Base-by-base conservation (phyloP, 306 rosid genomes). In the Rubus parviflorus region DNA sequence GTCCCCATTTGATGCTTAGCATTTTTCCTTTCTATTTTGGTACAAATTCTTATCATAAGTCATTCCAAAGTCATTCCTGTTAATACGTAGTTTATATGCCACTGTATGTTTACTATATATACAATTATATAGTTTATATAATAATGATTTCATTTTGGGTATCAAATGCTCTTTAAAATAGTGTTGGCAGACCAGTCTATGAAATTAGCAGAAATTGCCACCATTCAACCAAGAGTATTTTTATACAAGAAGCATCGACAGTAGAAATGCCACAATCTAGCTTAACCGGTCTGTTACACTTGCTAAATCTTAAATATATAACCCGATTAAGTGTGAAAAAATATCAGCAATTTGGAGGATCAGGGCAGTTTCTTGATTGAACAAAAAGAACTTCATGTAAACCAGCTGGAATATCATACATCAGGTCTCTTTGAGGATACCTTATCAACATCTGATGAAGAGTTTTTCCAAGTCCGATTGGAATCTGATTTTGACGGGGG, bases 401-500 rank as follows among this genome's bases (percentile, higher is more conserved):
- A 68, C 73, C 19, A 61, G 79, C 61, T 51, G 25, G 38, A 74
- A 58, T 76, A 23, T 83, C 77, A 74, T 47, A 48, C 76, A 40
- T 79, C 67, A 17, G 66, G 72, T 52, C 42, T 72, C 73, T 72
- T 72, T 5, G 61, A 40, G 53, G 86, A 81, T 63, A 88, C 78
- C 84, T 79, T 65, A 61, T 60, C 75, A 40, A 77, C 75, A 11
- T 83, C 88, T 37, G 87, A 80, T 37, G 84, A 82, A 52, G 85
- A 78, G 66, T 47, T 22, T 70, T 81, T 88, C 61, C 85, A 85
- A 3, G 79, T 87, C 75, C 25, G 81, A 57, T 79, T 46, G 68
- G 87, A 58, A 68, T 87, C 88, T 78, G 82, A 46, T 69, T 81
- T 85, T 52, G 78, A 20, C 35, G 83, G 79, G 47, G 81, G 83